Conservation (phyloP, 2,329 filamentous ascomycete species). For the Pseudogymnoascus sp. region DNA sequence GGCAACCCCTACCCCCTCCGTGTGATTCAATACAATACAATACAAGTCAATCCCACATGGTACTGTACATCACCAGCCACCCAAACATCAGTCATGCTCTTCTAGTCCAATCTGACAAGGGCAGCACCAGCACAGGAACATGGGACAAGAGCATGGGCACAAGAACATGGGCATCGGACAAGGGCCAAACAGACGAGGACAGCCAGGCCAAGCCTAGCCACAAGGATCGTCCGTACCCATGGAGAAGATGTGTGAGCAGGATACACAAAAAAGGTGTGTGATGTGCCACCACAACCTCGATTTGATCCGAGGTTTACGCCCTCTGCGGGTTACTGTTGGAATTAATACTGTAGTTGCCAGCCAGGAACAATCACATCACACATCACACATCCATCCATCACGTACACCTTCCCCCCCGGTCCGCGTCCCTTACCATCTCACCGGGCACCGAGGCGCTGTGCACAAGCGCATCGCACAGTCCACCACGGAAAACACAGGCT, state of each 20-base stretch:
- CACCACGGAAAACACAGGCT: too few relatives aligned
- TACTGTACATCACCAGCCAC: not conserved
- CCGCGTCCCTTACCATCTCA: not conserved
- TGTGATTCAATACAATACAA: not conserved
- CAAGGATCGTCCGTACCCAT: too few relatives aligned
- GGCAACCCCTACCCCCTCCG: too few relatives aligned
- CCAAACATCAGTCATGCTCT: not conserved
- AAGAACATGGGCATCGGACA: not conserved
- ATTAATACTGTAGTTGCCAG: not conserved
- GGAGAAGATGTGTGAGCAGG: not conserved
- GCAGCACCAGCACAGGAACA: not conserved
- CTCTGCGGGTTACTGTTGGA: not conserved
- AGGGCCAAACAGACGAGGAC: too few relatives aligned
- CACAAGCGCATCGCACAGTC: not conserved
- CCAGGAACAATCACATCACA: not conserved
- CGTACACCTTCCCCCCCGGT: too few relatives aligned
- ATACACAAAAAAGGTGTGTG: not conserved
- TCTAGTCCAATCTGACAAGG: not conserved
- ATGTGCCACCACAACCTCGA: not conserved
- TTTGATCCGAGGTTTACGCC: not conserved
- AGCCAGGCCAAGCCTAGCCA: too few relatives aligned
- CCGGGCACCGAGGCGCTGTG: not conserved
- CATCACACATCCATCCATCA: not conserved
- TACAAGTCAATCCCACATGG: not conserved
- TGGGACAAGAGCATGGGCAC: not conserved